These are phyloP conservation scores for Acacia acuminata DNA, from an alignment of 306 rosid species.

Conservation along the genomic window DNA sequence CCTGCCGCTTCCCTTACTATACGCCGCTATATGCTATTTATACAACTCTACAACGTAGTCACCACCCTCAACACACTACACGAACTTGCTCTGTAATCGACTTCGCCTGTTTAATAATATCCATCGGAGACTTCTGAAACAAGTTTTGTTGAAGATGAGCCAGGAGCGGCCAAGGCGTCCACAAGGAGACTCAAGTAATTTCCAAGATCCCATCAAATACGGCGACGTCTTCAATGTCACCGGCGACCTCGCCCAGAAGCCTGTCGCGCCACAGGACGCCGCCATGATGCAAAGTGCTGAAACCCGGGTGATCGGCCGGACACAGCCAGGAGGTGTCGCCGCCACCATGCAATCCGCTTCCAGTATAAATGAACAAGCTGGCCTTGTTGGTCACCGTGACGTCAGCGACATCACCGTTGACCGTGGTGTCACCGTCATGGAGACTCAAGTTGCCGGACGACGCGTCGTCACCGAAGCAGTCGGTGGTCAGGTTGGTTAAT, in stretches of 20 bases:
- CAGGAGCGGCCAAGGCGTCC: conserved; percentile 56
- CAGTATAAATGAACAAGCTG: conserved; percentile 54
- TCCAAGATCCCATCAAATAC: conserved; percentile 51
- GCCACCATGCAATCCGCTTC: conserved; percentile 71
- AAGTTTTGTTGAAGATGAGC: conserved; percentile 40
- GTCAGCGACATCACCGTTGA: conserved; percentile 47
- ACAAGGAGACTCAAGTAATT: conserved; percentile 4
- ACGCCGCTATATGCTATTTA: not conserved
- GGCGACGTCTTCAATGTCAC: conserved; percentile 64
- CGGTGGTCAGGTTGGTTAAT: conserved; percentile 62
- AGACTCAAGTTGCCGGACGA: conserved; percentile 53
- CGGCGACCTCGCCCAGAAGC: conserved; percentile 57
- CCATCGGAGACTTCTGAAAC: not conserved
- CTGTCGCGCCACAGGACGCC: conserved; percentile 66
- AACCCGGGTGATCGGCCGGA: conserved; percentile 48
- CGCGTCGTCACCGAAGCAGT: conserved; percentile 64
- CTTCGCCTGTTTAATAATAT: not conserved
- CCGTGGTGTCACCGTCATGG: conserved; percentile 56
- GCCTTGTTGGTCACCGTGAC: conserved; percentile 47
- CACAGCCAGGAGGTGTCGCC: conserved; percentile 60
- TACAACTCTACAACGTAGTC: not conserved
- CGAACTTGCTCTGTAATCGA: not conserved
- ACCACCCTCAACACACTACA: not conserved
- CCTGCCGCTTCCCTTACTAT: not conserved
- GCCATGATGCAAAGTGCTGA: conserved; percentile 88